Percentiles rank a stretch among this genome's conserved stretches.
Evolutionary conservation across 1,284 basidiomycete species (phyloP).

Genomic region (Dichomitus squalens): DNA sequence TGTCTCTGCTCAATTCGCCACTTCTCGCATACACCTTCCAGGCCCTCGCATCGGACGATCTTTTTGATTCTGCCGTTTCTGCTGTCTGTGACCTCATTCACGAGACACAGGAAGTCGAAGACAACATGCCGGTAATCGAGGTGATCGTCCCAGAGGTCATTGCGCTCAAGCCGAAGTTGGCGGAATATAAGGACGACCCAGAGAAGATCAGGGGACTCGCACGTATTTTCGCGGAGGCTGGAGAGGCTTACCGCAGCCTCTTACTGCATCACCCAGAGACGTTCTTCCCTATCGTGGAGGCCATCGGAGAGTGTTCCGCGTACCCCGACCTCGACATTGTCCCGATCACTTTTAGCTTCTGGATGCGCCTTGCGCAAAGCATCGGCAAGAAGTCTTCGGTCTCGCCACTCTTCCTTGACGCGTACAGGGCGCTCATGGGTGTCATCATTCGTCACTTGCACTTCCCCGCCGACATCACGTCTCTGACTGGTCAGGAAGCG

Average conservation of each 20-base stretch:
- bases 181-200: constrained; percentile 70
- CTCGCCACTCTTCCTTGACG: constrained; percentile 72
- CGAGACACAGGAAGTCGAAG: constrained; percentile 97
- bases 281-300: constrained; percentile 93
- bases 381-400: constrained; percentile 77
- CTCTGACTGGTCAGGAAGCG: constrained; percentile 81
- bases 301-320: constrained; percentile 92
- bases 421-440: constrained; percentile 84
- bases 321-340: constrained; percentile 96
- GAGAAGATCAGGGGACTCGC: constrained; percentile 92
- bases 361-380: constrained; percentile 89
- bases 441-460: constrained; percentile 92
- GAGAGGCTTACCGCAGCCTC: constrained; percentile 93
- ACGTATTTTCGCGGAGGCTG: constrained; percentile 93
- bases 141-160: constrained; percentile 85
- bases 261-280: constrained; percentile 88
- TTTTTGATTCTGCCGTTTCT: constrained; percentile 94
- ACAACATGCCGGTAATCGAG: constrained; percentile 90
- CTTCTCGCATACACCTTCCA: constrained; percentile 87
- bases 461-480: constrained; percentile 77
- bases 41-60: constrained; percentile 79
- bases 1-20: constrained; percentile 73
- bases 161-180: constrained; percentile 66
- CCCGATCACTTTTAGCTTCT: constrained; percentile 97
- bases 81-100: constrained; percentile 95